Evolutionary conservation across 352 stramenopile species (phyloP).

Genomic region (Pythium vanterpoolii): DNA sequence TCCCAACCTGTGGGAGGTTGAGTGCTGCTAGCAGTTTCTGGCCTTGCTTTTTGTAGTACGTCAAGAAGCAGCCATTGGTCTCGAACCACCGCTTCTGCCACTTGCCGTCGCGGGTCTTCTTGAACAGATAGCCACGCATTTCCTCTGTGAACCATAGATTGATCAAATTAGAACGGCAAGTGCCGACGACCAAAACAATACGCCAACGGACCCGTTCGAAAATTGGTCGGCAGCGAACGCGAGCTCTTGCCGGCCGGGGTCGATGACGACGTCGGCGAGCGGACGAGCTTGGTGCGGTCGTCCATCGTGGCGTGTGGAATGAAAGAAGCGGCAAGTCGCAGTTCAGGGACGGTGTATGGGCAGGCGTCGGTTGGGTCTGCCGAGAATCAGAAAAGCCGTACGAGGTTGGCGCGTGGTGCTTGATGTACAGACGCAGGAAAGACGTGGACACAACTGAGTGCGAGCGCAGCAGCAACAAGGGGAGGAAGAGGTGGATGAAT

Average conservation of each 20-base stretch:
- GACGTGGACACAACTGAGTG: background rate
- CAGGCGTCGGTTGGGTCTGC: too few relatives aligned
- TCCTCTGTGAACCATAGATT: conserved; percentile 2
- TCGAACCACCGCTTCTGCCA: conserved; percentile 99
- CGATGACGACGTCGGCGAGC: conserved; percentile 34
- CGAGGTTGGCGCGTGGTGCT: background rate
- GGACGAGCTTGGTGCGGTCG: conserved; percentile 40
- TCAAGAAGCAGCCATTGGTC: conserved; percentile 97
- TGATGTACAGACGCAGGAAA: background rate
- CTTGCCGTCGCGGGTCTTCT: conserved; percentile 92
- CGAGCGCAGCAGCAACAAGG: background rate
- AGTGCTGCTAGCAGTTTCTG: conserved; percentile 93
- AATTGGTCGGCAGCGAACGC: conserved; percentile 60
- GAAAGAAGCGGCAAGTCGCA: background rate
- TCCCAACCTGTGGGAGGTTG: conserved; percentile 91
- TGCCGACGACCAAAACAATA: too few relatives aligned
- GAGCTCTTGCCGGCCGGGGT: conserved; percentile 40
- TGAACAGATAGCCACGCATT: conserved; percentile 87
- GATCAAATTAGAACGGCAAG: background rate
- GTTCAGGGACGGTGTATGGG: too few relatives aligned
- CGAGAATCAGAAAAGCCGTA: background rate
- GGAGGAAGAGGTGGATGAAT: background rate
- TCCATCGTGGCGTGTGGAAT: conserved; percentile 9
- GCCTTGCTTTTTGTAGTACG: conserved; percentile 98
- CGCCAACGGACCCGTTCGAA: conserved; percentile 54